Percentiles rank a stretch among this genome's conserved stretches.
These are phyloP conservation scores for Botryotinia narcissicola DNA, from an alignment of 2,329 filamentous ascomycete genomes.

Conservation along the genomic window DNA sequence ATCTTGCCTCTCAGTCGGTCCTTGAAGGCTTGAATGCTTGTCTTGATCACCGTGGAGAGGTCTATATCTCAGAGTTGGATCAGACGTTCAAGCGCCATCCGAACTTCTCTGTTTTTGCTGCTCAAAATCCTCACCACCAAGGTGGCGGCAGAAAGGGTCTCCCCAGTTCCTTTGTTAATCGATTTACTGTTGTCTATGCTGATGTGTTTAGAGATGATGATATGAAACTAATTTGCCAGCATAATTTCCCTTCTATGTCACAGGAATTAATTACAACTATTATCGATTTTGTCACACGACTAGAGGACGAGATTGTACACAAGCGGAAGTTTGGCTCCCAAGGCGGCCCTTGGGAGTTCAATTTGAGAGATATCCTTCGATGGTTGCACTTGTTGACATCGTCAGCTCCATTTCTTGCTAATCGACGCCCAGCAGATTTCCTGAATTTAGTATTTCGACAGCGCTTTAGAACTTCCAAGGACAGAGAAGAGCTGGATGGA, in stretches of 20 bases:
- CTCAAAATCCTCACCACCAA: slow-evolving; percentile 96
- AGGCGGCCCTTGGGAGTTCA: slow-evolving; percentile 91
- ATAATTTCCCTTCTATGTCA: slow-evolving; percentile 67
- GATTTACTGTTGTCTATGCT: slow-evolving; percentile 96
- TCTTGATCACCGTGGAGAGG: slow-evolving; percentile 91
- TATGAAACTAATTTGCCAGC: slow-evolving; percentile 75
- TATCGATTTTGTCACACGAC: slow-evolving; percentile 75
- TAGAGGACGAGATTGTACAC: slow-evolving; percentile 69
- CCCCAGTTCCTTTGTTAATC: slow-evolving; percentile 93
- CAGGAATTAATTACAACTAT: slow-evolving; percentile 60
- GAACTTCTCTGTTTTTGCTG: slow-evolving; percentile 90
- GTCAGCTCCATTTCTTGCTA: slow-evolving; percentile 57
- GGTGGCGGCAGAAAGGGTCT: slow-evolving; percentile 93
- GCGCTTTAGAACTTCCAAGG: slow-evolving; percentile 72
- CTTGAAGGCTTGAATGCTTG: slow-evolving; percentile 95
- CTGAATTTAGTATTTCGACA: slow-evolving; percentile 81
- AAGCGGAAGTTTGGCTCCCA: slow-evolving; percentile 58
- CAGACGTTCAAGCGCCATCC: slow-evolving; percentile 89
- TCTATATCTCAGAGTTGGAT: slow-evolving; percentile 92
- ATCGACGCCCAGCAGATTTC: slow-evolving; percentile 67
- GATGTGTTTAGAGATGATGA: slow-evolving; percentile 83
- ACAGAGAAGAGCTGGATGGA: slow-evolving; percentile 62
- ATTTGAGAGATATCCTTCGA: slow-evolving; percentile 82
- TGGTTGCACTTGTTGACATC: slow-evolving; percentile 76
- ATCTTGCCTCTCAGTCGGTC: slow-evolving; percentile 93